These are phyloP conservation scores for Aaosphaeria pasadenensis DNA, from an alignment of 2,329 filamentous ascomycete genomes.

Conservation along the genomic window DNA sequence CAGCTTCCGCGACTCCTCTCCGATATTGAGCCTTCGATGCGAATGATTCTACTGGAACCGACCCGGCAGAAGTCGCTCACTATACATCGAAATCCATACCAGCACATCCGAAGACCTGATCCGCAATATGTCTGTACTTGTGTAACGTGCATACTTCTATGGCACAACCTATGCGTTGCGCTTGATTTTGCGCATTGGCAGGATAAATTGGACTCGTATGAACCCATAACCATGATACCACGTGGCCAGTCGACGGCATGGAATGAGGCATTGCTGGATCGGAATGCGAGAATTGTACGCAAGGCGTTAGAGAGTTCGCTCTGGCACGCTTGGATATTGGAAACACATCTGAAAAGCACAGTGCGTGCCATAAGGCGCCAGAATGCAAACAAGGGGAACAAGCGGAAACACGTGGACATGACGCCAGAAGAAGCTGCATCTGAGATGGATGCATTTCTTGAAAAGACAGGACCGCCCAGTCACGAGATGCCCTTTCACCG, in stretches of 20 bases:
- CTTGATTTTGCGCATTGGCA: slow-evolving; percentile 60
- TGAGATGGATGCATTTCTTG: slow-evolving; percentile 52
- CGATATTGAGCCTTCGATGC: slow-evolving; percentile 36
- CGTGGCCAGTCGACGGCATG: slow-evolving; percentile 49
- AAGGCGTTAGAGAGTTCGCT: slow-evolving; percentile 49
- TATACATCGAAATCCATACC: slow-evolving; percentile 52
- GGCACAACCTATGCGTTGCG: slow-evolving; percentile 54
- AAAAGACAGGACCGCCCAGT: slow-evolving; percentile 49
- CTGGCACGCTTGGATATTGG: slow-evolving; percentile 50
- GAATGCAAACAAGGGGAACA: slow-evolving; percentile 49
- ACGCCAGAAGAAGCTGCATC: slow-evolving; percentile 43
- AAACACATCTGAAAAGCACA: slow-evolving; percentile 49
- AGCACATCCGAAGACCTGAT: slow-evolving; percentile 51
- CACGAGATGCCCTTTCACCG: slow-evolving; percentile 54
- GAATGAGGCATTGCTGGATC: slow-evolving; percentile 47
- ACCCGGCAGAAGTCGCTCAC: slow-evolving; percentile 43
- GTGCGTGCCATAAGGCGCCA: slow-evolving; percentile 47
- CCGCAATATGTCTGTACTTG: slow-evolving; percentile 54
- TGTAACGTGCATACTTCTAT: slow-evolving; percentile 54
- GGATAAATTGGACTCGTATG: slow-evolving; percentile 47
- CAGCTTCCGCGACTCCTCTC: slow-evolving; percentile 48
- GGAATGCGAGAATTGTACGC: slow-evolving; percentile 45
- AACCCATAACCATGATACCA: slow-evolving; percentile 52
- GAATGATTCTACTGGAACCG: slow-evolving; percentile 38
- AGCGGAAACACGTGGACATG: slow-evolving; percentile 46